Conservation (phyloP, 176 grass and related monocot species). For the Avena atlantica region DNA sequence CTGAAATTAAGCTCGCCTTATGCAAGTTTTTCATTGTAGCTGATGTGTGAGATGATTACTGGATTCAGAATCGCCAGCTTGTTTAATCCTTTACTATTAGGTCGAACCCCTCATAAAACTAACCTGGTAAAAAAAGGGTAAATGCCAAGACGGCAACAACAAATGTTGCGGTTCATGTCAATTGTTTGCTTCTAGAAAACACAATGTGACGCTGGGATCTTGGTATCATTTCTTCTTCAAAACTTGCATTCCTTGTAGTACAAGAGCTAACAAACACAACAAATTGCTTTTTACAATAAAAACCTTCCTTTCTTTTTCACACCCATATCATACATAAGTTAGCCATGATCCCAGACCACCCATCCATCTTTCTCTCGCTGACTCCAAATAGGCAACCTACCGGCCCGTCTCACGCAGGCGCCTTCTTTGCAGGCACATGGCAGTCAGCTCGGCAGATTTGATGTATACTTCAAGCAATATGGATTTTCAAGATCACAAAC, state of each 20-base stretch:
- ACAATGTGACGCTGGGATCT: background rate
- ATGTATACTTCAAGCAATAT: constrained; percentile 28
- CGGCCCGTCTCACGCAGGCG: background rate
- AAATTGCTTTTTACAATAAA: constrained; percentile 56
- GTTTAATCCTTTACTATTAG: background rate
- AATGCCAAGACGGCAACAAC: background rate
- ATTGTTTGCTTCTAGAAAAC: constrained; percentile 11
- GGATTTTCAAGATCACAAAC: constrained; percentile 35
- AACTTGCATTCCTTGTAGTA: constrained; percentile 63
- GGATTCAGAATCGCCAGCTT: background rate
- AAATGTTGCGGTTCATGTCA: background rate
- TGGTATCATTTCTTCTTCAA: constrained; percentile 36
- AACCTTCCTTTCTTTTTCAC: constrained; percentile 27
- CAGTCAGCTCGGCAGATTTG: background rate
- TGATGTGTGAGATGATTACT: background rate
- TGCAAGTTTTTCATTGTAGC: background rate
- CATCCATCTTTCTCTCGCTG: constrained; percentile 15
- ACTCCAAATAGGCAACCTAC: constrained; percentile 17
- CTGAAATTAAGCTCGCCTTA: background rate
- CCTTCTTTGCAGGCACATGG: background rate
- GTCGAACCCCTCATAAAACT: background rate
- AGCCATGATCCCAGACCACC: constrained; percentile 31
- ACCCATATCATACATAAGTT: constrained; percentile 55
- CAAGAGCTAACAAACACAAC: constrained; percentile 55
- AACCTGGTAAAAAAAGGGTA: background rate